Evolutionary conservation across 2,329 filamentous ascomycete species (phyloP).

Genomic region (Setomelanomma holmii): DNA sequence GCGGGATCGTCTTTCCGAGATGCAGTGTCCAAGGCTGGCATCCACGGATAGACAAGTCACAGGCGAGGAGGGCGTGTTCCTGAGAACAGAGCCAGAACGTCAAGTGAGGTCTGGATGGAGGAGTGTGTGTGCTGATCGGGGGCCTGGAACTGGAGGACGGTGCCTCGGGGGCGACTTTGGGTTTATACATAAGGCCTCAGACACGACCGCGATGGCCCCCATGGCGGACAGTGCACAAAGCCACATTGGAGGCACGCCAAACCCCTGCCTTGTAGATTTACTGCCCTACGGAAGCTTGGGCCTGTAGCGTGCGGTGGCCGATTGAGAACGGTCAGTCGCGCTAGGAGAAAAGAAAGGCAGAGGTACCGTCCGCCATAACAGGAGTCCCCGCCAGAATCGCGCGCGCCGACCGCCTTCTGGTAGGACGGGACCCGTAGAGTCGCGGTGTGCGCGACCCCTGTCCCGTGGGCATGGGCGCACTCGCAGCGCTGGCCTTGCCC

Average conservation of each 20-base stretch:
- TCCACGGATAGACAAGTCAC: conserved; percentile 31
- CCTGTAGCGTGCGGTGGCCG: conserved; percentile 43
- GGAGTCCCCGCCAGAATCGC: conserved; percentile 47
- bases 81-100: conserved; percentile 15
- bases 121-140: conserved; percentile 38
- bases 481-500: conserved; percentile 26
- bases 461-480: conserved; percentile 27
- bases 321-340: conserved; percentile 42
- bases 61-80: conserved; percentile 20
- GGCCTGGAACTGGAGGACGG: conserved; percentile 38
- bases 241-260: conserved; percentile 32
- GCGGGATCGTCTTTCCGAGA: conserved; percentile 28
- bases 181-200: conserved; percentile 46
- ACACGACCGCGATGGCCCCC: conserved; percentile 37
- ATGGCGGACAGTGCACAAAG: conserved; percentile 39
- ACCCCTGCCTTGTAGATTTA: conserved; percentile 32
- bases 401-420: conserved; percentile 45
- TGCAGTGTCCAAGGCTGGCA: conserved; percentile 33
- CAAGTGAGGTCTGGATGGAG: conserved; percentile 26
- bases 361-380: conserved; percentile 35
- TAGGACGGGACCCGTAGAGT: conserved; percentile 37
- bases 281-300: conserved; percentile 44
- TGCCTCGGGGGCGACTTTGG: conserved; percentile 44
- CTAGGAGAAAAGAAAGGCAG: conserved; percentile 48
- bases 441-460: conserved; percentile 46